Evolutionary conservation across 306 rosid species (phyloP).

Genomic region (Dryas alaskensis): DNA sequence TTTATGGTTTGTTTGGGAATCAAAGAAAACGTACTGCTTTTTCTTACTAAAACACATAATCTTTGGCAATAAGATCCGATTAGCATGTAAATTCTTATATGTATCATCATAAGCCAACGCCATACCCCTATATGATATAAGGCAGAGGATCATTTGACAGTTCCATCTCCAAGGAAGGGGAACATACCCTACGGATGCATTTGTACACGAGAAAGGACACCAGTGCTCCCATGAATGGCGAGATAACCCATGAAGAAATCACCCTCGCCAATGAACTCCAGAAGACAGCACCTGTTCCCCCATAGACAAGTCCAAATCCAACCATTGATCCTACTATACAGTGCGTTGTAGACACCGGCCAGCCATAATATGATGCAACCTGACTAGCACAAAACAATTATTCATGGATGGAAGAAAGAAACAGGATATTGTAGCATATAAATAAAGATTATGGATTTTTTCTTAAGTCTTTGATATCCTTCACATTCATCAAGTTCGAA

Average conservation of each 20-base stretch:
- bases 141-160: constrained; percentile 1
- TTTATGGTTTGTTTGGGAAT: constrained; percentile 1
- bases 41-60: neutral
- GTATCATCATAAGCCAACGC: constrained; percentile 2
- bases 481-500: neutral
- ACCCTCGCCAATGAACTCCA: constrained; percentile 97
- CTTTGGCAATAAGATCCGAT: neutral
- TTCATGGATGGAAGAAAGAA: constrained; percentile 11
- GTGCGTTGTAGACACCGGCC: constrained; percentile 98
- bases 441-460: too few relatives aligned
- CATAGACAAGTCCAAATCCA: constrained; percentile 85
- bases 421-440: neutral
- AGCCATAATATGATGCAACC: constrained; percentile 89
- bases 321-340: constrained; percentile 99
- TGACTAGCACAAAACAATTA: constrained; percentile 30
- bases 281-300: constrained; percentile 88
- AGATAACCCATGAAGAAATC: constrained; percentile 84
- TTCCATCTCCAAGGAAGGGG: constrained; percentile 19
- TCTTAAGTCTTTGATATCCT: neutral
- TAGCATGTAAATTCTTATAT: neutral
- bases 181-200: constrained; percentile 85
- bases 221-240: constrained; percentile 89
- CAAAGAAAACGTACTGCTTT: neutral
- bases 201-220: constrained; percentile 90
- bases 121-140: constrained; percentile 12